phyloP scores from a whole-genome alignment of 2,329 filamentous ascomycete genomes.

The Graphilbum sp. region DNA sequence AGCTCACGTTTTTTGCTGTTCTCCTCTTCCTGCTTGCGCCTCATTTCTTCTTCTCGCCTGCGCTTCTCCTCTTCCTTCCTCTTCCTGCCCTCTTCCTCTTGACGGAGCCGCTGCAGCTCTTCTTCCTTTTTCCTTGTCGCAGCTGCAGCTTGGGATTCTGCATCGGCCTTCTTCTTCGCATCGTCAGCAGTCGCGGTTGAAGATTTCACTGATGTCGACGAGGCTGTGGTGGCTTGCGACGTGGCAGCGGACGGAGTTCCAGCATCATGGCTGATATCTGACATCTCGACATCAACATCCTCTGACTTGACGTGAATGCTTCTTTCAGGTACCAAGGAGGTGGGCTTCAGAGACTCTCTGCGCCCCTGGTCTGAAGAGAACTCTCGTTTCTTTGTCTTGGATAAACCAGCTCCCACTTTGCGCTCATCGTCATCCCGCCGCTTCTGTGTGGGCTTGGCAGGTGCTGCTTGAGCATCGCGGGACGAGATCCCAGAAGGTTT shows the following conservation, averaged over 20 bases:
- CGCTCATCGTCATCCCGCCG: constrained; percentile 27
- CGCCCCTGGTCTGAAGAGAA: constrained; percentile 19
- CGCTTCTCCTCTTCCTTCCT: constrained; percentile 18
- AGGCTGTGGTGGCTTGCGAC: constrained; percentile 16
- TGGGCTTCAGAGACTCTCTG: constrained; percentile 23
- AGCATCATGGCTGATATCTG: constrained; percentile 21
- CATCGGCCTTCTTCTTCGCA: constrained; percentile 16
- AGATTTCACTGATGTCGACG: constrained; percentile 1
- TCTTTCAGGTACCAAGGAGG: constrained; percentile 23
- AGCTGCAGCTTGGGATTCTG: constrained; percentile 10
- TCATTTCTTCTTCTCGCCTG: constrained; percentile 16
- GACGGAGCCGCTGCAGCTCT: constrained; percentile 14
- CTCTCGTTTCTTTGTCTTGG: constrained; percentile 22
- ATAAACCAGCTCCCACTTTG: constrained; percentile 13
- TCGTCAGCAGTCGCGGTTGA: constrained; percentile 9
- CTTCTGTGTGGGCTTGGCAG: constrained; percentile 18
- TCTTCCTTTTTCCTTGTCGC: constrained; percentile 17
- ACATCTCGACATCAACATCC: constrained; percentile 39
- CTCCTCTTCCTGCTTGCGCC: constrained; percentile 13
- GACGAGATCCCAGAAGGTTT: constrained; percentile 16
- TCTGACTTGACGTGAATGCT: constrained; percentile 42
- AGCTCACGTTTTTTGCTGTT: constrained; percentile 12
- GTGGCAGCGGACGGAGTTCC: constrained; percentile 2
- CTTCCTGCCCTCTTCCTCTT: constrained; percentile 15
- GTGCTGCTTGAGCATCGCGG: constrained; percentile 11